Conservation (phyloP, 148 eudicot genomes). For the Heliosperma pusillum region DNA sequence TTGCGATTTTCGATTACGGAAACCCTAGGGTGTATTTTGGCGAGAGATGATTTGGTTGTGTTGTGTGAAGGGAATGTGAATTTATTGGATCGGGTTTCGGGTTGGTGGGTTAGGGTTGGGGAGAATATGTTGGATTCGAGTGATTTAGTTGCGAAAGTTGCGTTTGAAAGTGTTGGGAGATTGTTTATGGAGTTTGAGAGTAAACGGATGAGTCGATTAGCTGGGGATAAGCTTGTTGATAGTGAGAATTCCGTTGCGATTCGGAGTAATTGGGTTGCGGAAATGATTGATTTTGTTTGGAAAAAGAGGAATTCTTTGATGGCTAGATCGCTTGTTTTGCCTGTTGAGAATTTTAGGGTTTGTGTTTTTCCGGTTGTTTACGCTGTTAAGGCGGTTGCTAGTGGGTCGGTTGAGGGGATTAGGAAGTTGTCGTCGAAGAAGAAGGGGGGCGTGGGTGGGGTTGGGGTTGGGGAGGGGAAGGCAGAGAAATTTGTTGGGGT, state of each 20-base stretch:
- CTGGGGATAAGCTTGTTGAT: slow-evolving; percentile 93
- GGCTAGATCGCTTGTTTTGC: slow-evolving; percentile 73
- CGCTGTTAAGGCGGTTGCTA: slow-evolving; percentile 88
- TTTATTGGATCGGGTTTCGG: slow-evolving; percentile 66
- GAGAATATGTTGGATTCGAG: slow-evolving; percentile 69
- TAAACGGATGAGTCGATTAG: slow-evolving; percentile 85
- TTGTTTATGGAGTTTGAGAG: slow-evolving; percentile 89
- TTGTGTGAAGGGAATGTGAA: slow-evolving; percentile 76
- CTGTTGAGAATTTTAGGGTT: slow-evolving; percentile 81
- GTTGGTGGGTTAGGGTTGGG: slow-evolving; percentile 84
- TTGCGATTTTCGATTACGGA: slow-evolving; percentile 78
- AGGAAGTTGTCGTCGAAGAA: slow-evolving; percentile 59
- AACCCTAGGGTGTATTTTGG: slow-evolving; percentile 81
- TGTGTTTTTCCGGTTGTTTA: slow-evolving; percentile 76
- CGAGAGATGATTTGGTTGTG: slow-evolving; percentile 77
- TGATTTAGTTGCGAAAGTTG: slow-evolving; percentile 70
- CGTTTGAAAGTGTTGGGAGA: slow-evolving; percentile 79
- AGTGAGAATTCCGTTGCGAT: slow-evolving; percentile 95
- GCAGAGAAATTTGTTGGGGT: slow-evolving; percentile 93
- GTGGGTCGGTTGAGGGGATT: slow-evolving; percentile 73
- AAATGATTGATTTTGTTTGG: slow-evolving; percentile 91
- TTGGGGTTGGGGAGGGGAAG: slow-evolving; percentile 41
- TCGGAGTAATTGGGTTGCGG: slow-evolving; percentile 78
- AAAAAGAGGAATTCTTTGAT: slow-evolving; percentile 65
- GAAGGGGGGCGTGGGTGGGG: slow-evolving; percentile 26